Evolutionary conservation across 2,329 filamentous ascomycete species (phyloP).

Genomic region (Ophiostoma tasmaniense): DNA sequence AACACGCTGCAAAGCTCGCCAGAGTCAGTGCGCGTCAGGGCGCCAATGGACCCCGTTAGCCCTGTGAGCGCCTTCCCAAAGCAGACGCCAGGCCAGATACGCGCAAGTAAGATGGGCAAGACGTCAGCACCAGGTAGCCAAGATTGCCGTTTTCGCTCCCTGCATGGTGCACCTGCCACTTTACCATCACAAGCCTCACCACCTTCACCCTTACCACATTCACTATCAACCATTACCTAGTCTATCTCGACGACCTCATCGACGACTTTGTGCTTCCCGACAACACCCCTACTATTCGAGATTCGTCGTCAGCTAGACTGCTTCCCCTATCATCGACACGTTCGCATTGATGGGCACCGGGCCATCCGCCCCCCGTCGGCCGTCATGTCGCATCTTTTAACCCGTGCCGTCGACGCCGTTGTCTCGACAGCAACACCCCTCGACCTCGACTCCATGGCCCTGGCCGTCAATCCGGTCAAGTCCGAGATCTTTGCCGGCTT

Average conservation of each 20-base stretch:
- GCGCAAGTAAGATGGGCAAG: not conserved
- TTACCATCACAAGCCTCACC: too few species aligned
- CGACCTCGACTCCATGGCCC: not conserved
- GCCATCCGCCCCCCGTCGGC: conserved; percentile 12
- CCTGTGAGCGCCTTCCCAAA: not conserved
- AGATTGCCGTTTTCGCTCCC: not conserved
- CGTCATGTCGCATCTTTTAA: conserved; percentile 16
- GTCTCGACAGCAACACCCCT: not conserved
- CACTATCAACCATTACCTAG: not conserved
- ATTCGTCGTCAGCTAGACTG: not conserved
- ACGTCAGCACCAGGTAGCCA: not conserved
- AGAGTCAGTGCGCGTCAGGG: not conserved
- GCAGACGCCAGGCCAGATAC: not conserved
- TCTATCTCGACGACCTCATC: not conserved
- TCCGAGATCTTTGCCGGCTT: conserved; percentile 71
- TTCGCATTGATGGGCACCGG: conserved; percentile 13
- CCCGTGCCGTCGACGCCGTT: conserved; percentile 9
- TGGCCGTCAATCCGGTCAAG: conserved; percentile 47
- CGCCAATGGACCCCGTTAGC: not conserved
- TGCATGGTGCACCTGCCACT: not conserved
- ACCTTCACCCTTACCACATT: not conserved
- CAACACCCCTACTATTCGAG: not conserved
- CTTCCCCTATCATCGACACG: not conserved
- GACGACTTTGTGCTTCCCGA: not conserved
- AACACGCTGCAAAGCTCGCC: not conserved